A percentile compares a stretch with the other conserved stretches of the same genome.
phyloP scores from a whole-genome alignment of 164 flowering plant genomes.

The Aristolochia fimbriata region DNA sequence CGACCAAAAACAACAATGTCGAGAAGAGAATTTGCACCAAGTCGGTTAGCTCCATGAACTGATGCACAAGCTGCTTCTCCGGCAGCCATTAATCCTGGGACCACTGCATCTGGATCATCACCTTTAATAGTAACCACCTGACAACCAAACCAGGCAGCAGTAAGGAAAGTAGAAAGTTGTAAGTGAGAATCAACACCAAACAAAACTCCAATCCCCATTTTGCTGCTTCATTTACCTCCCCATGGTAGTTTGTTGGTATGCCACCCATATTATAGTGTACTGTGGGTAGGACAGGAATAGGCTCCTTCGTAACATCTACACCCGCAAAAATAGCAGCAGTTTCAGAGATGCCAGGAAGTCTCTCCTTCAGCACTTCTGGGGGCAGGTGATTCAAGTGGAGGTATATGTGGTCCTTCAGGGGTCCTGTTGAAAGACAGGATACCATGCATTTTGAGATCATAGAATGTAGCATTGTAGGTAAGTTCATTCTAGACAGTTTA shows the following conservation, averaged over 20 bases:
- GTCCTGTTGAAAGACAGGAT: conserved; percentile 15
- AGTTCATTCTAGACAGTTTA: too few relatives aligned
- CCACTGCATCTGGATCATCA: conserved; percentile 73
- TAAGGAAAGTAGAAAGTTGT: not conserved
- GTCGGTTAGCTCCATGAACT: conserved; percentile 98
- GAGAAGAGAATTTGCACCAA: conserved; percentile 98
- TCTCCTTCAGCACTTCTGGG: conserved; percentile 98
- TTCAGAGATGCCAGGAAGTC: conserved; percentile 99
- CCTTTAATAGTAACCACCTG: conserved; percentile 81
- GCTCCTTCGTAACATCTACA: conserved; percentile 97
- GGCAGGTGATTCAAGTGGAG: conserved; percentile 96
- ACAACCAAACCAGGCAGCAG: not conserved
- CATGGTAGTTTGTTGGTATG: conserved; percentile 88
- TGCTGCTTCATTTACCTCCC: conserved; percentile 52
- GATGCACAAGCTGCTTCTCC: conserved; percentile 99
- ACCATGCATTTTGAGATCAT: conserved; percentile 17
- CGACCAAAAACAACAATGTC: conserved; percentile 99
- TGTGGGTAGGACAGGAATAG: conserved; percentile 96
- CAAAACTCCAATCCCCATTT: not conserved
- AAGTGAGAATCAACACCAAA: not conserved
- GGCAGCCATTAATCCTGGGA: conserved; percentile 97
- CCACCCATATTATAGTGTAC: conserved; percentile 99
- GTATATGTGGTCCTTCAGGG: conserved; percentile 50
- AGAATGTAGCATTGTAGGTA: too few relatives aligned
- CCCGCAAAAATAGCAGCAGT: conserved; percentile 99